Conservation (phyloP, 1,284 basidiomycete species). For the Prillingera fragicola region DNA sequence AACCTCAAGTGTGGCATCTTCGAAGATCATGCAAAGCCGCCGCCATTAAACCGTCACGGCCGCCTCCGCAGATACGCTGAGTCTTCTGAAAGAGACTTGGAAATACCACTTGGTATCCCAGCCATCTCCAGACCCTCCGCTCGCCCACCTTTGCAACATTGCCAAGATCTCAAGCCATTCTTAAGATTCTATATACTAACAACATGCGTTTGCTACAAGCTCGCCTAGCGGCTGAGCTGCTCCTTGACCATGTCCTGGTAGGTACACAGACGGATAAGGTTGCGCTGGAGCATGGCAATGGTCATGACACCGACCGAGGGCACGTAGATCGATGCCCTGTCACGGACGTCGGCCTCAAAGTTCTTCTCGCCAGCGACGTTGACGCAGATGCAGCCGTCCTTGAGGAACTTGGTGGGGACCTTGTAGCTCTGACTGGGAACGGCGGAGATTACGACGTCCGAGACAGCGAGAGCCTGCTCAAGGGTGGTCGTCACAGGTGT, state of each 20-base stretch:
- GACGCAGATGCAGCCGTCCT: conserved; percentile 86
- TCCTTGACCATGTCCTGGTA: conserved; percentile 54
- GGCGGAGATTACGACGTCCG: conserved; percentile 86
- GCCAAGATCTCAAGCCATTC: background rate
- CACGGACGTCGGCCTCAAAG: conserved; percentile 86
- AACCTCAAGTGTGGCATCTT: no score
- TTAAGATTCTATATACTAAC: background rate
- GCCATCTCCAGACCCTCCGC: background rate
- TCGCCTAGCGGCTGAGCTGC: background rate
- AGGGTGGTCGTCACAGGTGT: conserved; percentile 62
- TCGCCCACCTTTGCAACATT: background rate
- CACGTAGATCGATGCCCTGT: conserved; percentile 87
- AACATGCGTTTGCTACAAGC: background rate
- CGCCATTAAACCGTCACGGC: no score
- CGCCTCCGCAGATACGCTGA: no score
- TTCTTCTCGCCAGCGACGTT: conserved; percentile 96
- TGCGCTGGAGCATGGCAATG: conserved; percentile 91
- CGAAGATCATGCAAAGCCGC: no score
- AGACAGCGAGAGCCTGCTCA: conserved; percentile 70
- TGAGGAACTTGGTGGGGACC: conserved; percentile 78
- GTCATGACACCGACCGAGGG: conserved; percentile 96
- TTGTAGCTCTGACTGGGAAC: conserved; percentile 85
- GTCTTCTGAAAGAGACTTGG: background rate
- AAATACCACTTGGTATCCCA: background rate
- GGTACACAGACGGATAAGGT: conserved; percentile 69